Evolutionary conservation across 495 filamentous ascomycete genomes (phyloP), one percentile per base, ranked within the genome.

Genomic region (Aspergillus bertholletiae): DNA sequence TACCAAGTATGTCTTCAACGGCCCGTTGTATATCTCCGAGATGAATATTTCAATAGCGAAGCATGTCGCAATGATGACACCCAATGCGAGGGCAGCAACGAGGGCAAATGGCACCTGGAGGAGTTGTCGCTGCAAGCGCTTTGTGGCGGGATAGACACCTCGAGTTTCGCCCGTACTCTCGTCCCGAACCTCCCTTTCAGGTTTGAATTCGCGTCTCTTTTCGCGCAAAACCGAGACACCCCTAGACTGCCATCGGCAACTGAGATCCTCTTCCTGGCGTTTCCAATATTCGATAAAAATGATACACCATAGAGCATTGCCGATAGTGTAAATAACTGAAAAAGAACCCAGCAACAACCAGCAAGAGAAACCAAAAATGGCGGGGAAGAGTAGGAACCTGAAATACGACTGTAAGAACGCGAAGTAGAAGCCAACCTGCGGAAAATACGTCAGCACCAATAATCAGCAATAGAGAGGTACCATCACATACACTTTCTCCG

Each of bases 241-340:
- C 39, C 88, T 87, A 11, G 96, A 93, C 21, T 91, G 88, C 94
- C 94, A 98, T 41, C 90, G 85, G 30, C 96, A 85, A 20, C 89
- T 88, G 11, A 97, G 75, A 68, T 98, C 95, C 12, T 87, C 77
- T 69, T 98, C 92, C 72, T 96, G 89, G 54, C 88, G 87, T 74
- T 94, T 96, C 94, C 94, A 98, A 67, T 90, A 96, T 70, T 98
- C 94, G 35, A 96, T 87, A 62, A 98, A 97, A 20, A 92, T 73
- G 2, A 96, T 84, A 49, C 88, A 87, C 92, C 93, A 96, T 5
- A 97, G 74, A 27, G 83, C 84, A 65, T 88, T 96, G 37, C 89
- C 81, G 11, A 93, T 62, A 2, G 88, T 88, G 60, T 96, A 98
- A 35, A 92, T 71, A 55, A 84, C 80, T 4, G 93, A 97, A 69